Evolutionary conservation across 805 yeast species (phyloP).

Genomic region (Kregervanrija delftensis): DNA sequence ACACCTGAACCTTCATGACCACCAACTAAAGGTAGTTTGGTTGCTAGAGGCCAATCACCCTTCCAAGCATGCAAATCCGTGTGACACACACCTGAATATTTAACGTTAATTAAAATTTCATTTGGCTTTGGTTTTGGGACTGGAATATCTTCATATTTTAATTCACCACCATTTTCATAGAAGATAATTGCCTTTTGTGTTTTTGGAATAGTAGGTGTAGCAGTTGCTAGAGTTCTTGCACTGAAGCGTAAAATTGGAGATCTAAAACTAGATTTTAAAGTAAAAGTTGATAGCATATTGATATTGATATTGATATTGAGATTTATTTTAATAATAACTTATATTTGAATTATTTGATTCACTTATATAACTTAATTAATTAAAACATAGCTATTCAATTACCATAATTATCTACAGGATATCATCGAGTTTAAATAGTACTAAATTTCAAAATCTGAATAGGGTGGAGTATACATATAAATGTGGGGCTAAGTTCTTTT

Average conservation of each 20-base stretch:
- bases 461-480: too few species aligned
- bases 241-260: background rate
- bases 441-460: too few species aligned
- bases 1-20: slow-evolving; percentile 91
- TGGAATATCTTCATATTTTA: slow-evolving; percentile 65
- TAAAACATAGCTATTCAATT: too few species aligned
- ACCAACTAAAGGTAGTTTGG: slow-evolving; percentile 73
- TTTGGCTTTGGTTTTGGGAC: slow-evolving; percentile 75
- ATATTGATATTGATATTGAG: background rate
- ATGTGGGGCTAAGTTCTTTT: too few species aligned
- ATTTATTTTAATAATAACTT: background rate
- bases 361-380: too few species aligned
- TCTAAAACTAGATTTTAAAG: background rate
- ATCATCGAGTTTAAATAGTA: too few species aligned
- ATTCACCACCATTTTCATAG: slow-evolving; percentile 57
- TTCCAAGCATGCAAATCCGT: slow-evolving; percentile 92
- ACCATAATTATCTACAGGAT: too few species aligned
- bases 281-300: background rate
- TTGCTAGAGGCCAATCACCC: slow-evolving; percentile 84
- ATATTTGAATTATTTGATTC: background rate
- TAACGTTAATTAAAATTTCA: slow-evolving; percentile 74
- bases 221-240: slow-evolving; percentile 9
- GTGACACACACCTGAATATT: slow-evolving; percentile 90
- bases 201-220: slow-evolving; percentile 39
- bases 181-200: slow-evolving; percentile 69